Evolutionary conservation across 1,284 basidiomycete genomes (phyloP).

Genomic region (Cryptococcus wingfieldii): DNA sequence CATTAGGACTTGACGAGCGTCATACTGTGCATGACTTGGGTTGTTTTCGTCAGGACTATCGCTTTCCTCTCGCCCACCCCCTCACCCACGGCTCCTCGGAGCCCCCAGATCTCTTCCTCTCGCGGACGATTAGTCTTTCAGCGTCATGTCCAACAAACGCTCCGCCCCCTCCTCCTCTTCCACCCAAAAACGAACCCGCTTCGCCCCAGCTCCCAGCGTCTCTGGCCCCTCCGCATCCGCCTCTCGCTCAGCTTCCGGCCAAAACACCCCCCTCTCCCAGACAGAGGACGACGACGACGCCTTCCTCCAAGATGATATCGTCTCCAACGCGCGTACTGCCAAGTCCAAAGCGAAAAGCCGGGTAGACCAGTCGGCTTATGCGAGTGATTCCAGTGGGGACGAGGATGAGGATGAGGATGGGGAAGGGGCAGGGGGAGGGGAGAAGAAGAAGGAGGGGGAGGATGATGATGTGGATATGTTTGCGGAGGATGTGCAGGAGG

Average conservation of each 20-base stretch:
- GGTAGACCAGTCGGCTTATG: conserved; percentile 72
- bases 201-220: conserved; percentile 55
- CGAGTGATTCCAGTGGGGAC: conserved; percentile 87
- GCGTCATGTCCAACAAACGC: conserved; percentile 36
- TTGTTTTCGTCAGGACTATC: too few relatives aligned
- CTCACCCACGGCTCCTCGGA: neutral
- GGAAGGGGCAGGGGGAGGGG: conserved; percentile 49
- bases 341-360: conserved; percentile 63
- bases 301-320: conserved; percentile 44
- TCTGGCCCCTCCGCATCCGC: conserved; percentile 4
- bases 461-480: conserved; percentile 79
- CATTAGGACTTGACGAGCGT: too few relatives aligned
- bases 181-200: conserved; percentile 67
- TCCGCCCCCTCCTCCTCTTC: conserved; percentile 26
- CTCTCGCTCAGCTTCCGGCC: conserved; percentile 48
- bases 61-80: neutral
- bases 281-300: conserved; percentile 18
- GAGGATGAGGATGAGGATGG: conserved; percentile 70
- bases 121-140: neutral
- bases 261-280: conserved; percentile 9
- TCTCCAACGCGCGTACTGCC: conserved; percentile 23
- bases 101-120: neutral
- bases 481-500: conserved; percentile 49
- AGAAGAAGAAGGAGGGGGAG: conserved; percentile 50
- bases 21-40: too few relatives aligned